Percentiles rank a stretch among this genome's conserved stretches.
phyloP scores from a whole-genome alignment of 768 basidiomycete species.

The Hortiboletus flavorubellus region DNA sequence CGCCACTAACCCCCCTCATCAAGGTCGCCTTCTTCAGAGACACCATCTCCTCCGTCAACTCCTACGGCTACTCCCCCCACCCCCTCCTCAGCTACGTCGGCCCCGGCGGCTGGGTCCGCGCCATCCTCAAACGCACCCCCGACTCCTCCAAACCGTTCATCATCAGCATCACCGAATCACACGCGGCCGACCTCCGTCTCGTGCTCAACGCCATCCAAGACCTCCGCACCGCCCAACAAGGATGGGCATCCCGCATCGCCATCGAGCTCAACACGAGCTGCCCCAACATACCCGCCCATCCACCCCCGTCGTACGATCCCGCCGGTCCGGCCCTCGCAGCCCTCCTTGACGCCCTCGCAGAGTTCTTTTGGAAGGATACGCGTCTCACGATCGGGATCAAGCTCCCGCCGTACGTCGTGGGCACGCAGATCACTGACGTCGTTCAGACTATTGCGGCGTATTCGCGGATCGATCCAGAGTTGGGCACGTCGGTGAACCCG shows the following conservation, averaged over 20 bases:
- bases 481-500: constrained; percentile 36
- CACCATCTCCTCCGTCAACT: constrained; percentile 66
- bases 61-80: constrained; percentile 84
- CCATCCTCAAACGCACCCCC: constrained; percentile 37
- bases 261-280: constrained; percentile 85
- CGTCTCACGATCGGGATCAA: constrained; percentile 72
- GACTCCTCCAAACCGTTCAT: constrained; percentile 61
- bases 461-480: constrained; percentile 16
- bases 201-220: constrained; percentile 62
- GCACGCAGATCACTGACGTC: constrained; percentile 57
- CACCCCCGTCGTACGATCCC: constrained; percentile 67
- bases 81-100: constrained; percentile 61
- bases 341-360: constrained; percentile 53
- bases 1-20: constrained; percentile 7
- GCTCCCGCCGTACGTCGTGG: constrained; percentile 69
- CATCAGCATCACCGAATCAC: constrained; percentile 72
- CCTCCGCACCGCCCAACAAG: constrained; percentile 41
- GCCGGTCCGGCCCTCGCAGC: constrained; percentile 39
- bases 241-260: constrained; percentile 47
- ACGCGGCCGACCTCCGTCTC: constrained; percentile 43
- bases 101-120: constrained; percentile 46
- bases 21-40: constrained; percentile 60
- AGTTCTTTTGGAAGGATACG: constrained; percentile 45
- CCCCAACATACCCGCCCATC: constrained; percentile 64
- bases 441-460: constrained; percentile 45